Base-by-base conservation (phyloP, 257 asterid species). In the Ophiorrhiza pumila region DNA sequence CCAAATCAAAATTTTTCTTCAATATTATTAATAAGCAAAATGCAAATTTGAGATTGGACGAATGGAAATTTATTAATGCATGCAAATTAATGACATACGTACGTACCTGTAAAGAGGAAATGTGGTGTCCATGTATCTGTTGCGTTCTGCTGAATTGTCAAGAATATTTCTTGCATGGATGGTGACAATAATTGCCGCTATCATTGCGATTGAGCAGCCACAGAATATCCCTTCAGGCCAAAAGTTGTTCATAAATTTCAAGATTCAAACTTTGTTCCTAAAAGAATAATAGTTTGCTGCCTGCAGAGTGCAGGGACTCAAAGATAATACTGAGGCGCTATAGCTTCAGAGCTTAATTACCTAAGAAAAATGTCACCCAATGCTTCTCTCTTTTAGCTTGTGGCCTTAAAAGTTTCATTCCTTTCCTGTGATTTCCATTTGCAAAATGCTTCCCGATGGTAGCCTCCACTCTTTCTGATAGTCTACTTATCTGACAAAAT, bases 31-130 rank as follows among this genome's bases (percentile, higher is more conserved):
- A 14, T 50, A 14, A 62, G 32, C 23, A 57, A 13, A 49, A 53
- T 37, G 69, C n/a, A 6, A 37, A 63, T 22, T 27, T 5, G 42
- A 50, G n/a, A 67, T 37, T 7, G 35, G 18, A 69, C n/a, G n/a
- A 46, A 69, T 5, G 15, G 41, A 43, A 10, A 0, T n/a, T n/a
- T n/a, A n/a, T n/a, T n/a, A n/a, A n/a, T n/a, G n/a, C n/a, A n/a
- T n/a, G n/a, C n/a, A n/a, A n/a, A n/a, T n/a, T n/a, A n/a, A n/a
- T n/a, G n/a, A n/a, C n/a, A n/a, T n/a, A n/a, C n/a, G n/a, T n/a
- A n/a, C n/a, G n/a, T 64, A 93, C 98, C 97, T 91, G 43, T 93
- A 88, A 53, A 93, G 90, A 74, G 97, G 96, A 74, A 91, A 93
- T 84, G 91, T 79, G 57, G 70, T 86, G 10, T 85, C 74, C 96